These are phyloP conservation scores for Spathaspora passalidarum DNA, from an alignment of 805 yeast genomes.

Conservation along the genomic window DNA sequence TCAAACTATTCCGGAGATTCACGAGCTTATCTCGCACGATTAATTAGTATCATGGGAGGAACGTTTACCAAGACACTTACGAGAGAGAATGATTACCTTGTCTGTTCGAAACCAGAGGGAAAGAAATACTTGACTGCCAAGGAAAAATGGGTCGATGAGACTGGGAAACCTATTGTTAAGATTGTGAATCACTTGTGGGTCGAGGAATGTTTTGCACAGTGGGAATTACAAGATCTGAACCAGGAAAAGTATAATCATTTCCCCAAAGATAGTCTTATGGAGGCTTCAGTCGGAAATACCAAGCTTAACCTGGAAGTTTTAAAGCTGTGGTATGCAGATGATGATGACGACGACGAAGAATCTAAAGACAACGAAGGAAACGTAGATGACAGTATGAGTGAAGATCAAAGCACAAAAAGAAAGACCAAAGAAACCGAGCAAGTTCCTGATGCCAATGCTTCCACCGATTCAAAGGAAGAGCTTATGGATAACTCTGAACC, in stretches of 20 bases:
- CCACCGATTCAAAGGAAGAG: background rate
- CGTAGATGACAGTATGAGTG: slow-evolving; percentile 28
- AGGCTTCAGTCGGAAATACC: slow-evolving; percentile 52
- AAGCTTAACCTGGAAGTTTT: slow-evolving; percentile 42
- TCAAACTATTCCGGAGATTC: slow-evolving; percentile 88
- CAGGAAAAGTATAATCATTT: slow-evolving; percentile 47
- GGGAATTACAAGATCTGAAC: slow-evolving; percentile 51
- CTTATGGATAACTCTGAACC: too few species aligned
- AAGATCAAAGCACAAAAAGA: slow-evolving; percentile 17
- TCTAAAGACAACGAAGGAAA: slow-evolving; percentile 15
- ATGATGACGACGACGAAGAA: slow-evolving; percentile 8
- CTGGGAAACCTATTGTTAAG: slow-evolving; percentile 32
- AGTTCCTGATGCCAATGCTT: slow-evolving; percentile 6
- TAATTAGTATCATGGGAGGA: slow-evolving; percentile 73
- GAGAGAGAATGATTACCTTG: slow-evolving; percentile 64
- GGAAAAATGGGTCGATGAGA: slow-evolving; percentile 49
- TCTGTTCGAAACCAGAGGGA: slow-evolving; percentile 68
- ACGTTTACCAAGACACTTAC: slow-evolving; percentile 65
- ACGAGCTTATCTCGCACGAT: slow-evolving; percentile 61
- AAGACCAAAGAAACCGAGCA: background rate
- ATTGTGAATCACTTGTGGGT: slow-evolving; percentile 84
- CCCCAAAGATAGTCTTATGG: slow-evolving; percentile 35
- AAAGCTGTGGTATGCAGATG: slow-evolving; percentile 27
- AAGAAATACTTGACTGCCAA: slow-evolving; percentile 72
- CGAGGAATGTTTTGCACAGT: slow-evolving; percentile 67